phyloP scores from a whole-genome alignment of 1,284 basidiomycete genomes.

The Xerocomus nothofagi region DNA sequence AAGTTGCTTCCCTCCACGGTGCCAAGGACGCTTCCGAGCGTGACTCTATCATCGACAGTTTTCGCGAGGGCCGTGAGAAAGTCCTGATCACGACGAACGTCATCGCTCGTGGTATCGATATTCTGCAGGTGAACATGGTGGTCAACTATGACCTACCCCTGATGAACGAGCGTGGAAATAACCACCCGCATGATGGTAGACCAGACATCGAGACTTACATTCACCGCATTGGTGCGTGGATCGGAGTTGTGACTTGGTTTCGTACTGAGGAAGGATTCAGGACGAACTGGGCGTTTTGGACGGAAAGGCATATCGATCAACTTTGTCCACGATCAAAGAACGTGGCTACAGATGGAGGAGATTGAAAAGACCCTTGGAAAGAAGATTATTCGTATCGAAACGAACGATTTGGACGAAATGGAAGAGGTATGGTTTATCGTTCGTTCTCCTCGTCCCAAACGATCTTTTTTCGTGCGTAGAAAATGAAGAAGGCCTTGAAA shows the following conservation, averaged over 20 bases:
- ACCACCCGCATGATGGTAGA: slow-evolving; percentile 44
- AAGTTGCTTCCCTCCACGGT: slow-evolving; percentile 95
- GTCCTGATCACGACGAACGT: slow-evolving; percentile 99
- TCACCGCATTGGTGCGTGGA: slow-evolving; percentile 86
- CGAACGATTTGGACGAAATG: slow-evolving; percentile 86
- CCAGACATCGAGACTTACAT: slow-evolving; percentile 98
- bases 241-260: not conserved
- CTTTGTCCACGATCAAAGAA: slow-evolving; percentile 87
- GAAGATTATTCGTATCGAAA: slow-evolving; percentile 80
- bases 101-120: slow-evolving; percentile 97
- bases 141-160: slow-evolving; percentile 98
- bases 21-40: slow-evolving; percentile 89
- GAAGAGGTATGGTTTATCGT: slow-evolving; percentile 60
- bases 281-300: slow-evolving; percentile 93
- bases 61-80: slow-evolving; percentile 95
- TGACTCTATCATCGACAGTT: slow-evolving; percentile 91
- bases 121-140: slow-evolving; percentile 98
- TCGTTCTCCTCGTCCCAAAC: not conserved
- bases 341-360: slow-evolving; percentile 82
- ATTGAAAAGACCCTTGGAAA: slow-evolving; percentile 79
- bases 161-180: slow-evolving; percentile 65
- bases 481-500: slow-evolving; percentile 78
- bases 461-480: slow-evolving; percentile 39
- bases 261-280: slow-evolving; percentile 41
- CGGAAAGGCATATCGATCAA: slow-evolving; percentile 96